Evolutionary conservation across 1,139 yeast genomes (phyloP), one percentile per base, ranked within the genome.

Genomic region (Pneumocystis carinii): DNA sequence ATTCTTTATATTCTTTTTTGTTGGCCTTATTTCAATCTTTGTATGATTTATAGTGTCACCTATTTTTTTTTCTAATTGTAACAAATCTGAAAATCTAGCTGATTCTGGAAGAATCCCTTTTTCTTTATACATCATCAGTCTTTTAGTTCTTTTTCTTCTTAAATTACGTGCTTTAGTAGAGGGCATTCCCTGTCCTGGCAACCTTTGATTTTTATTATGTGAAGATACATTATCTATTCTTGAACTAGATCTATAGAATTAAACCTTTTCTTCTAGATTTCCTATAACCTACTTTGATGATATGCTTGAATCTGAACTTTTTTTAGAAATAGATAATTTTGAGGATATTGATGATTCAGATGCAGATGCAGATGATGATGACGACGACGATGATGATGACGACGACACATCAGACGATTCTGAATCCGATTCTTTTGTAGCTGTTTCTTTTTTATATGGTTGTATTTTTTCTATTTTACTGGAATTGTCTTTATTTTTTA

Each of bases 251-350:
- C 55, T 48, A 24, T 10, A 48, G 3, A 17, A 24, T 12, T 48
- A 12, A 48, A 12, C 15, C 10, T 48, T 48, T 27, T 24, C 4
- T 24, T 7, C 10, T n/a, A 48, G 12, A 48, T 12, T 24, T 10
- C 3, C 7, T 12, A 48, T 7, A 48, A 12, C 32, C n/a, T 48
- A 48, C 55, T 19, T 24, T 48, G 32, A 19, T 48, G 55, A n/a
- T 24, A n/a, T 48, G 27, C 4, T 12, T 48, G 32, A 48, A 57
- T 57, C 17, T 10, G 41, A 37, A 57, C 29, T 27, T 35, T 39
- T 15, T 37, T 29, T 12, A 59, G 41, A 65, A 61, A 8, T 61
- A 63, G 61, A 61, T 59, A 8, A 62, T 15, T 24, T 7, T 42
- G 42, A 61, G 38, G 27, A 38, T 38, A 15, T 42, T 19, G 58